These are phyloP conservation scores for Boletellus ananas DNA, from an alignment of 768 basidiomycete species.

Conservation along the genomic window DNA sequence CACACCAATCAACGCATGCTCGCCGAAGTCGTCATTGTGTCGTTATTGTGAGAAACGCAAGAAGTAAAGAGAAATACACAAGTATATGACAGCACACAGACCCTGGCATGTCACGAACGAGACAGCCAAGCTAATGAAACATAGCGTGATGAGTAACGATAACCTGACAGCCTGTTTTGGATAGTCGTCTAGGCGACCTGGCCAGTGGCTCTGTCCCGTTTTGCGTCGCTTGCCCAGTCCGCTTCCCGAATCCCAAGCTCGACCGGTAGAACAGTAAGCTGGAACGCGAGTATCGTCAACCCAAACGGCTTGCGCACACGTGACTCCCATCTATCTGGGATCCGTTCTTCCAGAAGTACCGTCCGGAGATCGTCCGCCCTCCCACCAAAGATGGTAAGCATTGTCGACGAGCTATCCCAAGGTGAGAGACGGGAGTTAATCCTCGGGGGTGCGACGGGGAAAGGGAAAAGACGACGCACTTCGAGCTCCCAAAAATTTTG, in stretches of 20 bases:
- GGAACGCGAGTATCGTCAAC: conserved; percentile 58
- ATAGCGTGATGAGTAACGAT: too few species aligned
- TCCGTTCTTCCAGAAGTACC: conserved; percentile 61
- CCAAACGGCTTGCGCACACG: conserved; percentile 50
- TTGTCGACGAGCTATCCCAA: conserved; percentile 52
- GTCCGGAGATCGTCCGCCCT: conserved; percentile 50
- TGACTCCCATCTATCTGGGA: conserved; percentile 73
- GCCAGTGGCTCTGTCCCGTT: background rate
- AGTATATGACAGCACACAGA: too few species aligned
- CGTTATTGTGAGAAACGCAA: too few species aligned
- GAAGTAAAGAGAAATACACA: too few species aligned
- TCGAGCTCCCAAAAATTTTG: conserved; percentile 63
- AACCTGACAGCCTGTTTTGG: too few species aligned
- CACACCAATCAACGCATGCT: too few species aligned
- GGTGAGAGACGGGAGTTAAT: background rate
- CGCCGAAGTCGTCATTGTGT: too few species aligned
- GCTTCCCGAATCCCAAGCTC: conserved; percentile 17
- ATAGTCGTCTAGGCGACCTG: background rate
- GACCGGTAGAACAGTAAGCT: conserved; percentile 32
- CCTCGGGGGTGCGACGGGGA: too few species aligned
- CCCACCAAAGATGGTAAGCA: conserved; percentile 70
- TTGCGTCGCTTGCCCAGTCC: conserved; percentile 19
- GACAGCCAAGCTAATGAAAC: too few species aligned
- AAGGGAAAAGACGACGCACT: conserved; percentile 46
- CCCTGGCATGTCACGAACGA: too few species aligned